Percentiles rank a stretch among this genome's conserved stretches.
phyloP scores from a whole-genome alignment of 2,329 filamentous ascomycete species.

The Diaporthe sp. region DNA sequence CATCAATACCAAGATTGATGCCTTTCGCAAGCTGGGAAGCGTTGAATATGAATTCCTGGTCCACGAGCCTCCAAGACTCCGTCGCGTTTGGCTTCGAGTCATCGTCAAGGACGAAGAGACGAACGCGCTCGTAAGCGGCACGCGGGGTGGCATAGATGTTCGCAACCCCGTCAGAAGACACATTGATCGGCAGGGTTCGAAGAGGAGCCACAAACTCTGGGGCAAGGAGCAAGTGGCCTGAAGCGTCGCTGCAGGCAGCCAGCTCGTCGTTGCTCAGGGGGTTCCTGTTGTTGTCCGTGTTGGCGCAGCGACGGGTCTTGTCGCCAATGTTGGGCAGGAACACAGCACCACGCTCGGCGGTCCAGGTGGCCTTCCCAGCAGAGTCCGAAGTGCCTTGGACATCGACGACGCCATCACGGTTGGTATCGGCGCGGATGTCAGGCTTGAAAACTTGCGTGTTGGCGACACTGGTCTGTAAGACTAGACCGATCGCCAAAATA shows the following conservation, averaged over 20 bases:
- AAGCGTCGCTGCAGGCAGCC: neutral
- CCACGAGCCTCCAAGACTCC: neutral
- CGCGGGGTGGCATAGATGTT: neutral
- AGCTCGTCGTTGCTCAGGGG: neutral
- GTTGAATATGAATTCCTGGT: neutral
- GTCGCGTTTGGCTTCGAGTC: neutral
- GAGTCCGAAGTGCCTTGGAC: neutral
- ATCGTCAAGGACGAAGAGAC: neutral
- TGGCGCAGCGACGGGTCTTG: neutral
- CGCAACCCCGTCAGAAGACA: neutral
- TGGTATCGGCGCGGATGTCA: neutral
- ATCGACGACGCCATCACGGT: neutral
- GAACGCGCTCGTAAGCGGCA: neutral
- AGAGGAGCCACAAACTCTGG: neutral
- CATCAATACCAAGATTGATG: neutral
- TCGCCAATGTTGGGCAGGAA: neutral
- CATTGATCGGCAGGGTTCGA: neutral
- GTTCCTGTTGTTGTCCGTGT: neutral
- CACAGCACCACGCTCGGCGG: neutral
- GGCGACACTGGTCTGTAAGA: neutral
- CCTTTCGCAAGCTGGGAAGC: neutral
- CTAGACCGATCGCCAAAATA: neutral
- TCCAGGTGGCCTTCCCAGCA: neutral
- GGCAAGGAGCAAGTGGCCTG: neutral
- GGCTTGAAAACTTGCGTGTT: neutral